Percentiles rank a stretch among this genome's conserved stretches.
Evolutionary conservation across 73 alveolate genomes (phyloP).

Genomic region (Paramecium sonneborni): DNA sequence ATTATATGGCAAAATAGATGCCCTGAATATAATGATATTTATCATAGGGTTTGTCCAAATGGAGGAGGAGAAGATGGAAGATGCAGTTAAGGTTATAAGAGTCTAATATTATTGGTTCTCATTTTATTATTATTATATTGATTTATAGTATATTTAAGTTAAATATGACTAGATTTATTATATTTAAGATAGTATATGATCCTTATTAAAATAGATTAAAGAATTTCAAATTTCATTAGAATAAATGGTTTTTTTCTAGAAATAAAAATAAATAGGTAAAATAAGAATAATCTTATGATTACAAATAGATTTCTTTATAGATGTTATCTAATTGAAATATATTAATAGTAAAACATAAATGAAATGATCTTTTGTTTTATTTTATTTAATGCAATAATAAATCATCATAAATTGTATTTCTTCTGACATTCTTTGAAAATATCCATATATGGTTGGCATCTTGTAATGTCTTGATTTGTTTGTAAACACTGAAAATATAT

Average conservation of each 20-base stretch:
- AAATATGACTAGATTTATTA: no score
- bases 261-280: no score
- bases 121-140: neutral
- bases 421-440: slow-evolving; percentile 69
- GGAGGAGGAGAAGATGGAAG: slow-evolving; percentile 19
- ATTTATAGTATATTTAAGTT: neutral
- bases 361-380: neutral
- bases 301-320: no score
- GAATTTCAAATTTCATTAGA: no score
- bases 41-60: neutral
- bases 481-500: slow-evolving; percentile 57
- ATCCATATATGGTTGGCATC: slow-evolving; percentile 76
- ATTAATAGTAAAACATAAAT: no score
- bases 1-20: slow-evolving; percentile 15
- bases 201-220: no score
- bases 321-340: neutral
- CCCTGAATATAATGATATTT: slow-evolving; percentile 2
- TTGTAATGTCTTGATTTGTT: slow-evolving; percentile 65
- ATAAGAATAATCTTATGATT: no score
- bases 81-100: neutral
- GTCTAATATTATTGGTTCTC: neutral
- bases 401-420: slow-evolving; percentile 56
- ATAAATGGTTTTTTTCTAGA: no score
- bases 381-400: slow-evolving; percentile 10
- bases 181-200: no score